phyloP scores from a whole-genome alignment of 352 stramenopile genomes.

The Pythium scleroteichum region DNA sequence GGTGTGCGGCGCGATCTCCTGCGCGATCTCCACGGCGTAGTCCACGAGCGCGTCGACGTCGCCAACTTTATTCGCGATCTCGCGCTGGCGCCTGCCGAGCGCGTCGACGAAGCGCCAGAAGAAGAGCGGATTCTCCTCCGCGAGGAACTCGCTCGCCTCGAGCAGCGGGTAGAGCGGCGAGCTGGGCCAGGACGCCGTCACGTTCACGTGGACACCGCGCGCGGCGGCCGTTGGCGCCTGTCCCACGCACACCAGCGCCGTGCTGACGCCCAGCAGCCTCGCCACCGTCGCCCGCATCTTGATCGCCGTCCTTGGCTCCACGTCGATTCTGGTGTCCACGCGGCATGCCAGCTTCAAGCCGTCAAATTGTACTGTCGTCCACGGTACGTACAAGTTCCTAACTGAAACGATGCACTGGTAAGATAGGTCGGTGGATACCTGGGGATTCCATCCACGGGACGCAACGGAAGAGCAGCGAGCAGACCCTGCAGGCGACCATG shows the following conservation, averaged over 20 bases:
- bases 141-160: constrained; percentile 70
- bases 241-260: constrained; percentile 4
- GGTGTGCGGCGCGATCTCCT: constrained; percentile 55
- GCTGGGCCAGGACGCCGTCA: constrained; percentile 35
- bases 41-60: constrained; percentile 53
- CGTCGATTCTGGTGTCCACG: constrained; percentile 10
- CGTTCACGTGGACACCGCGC: constrained; percentile 32
- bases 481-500: constrained; percentile 23
- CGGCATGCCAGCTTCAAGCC: constrained; percentile 1
- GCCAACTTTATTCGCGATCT: constrained; percentile 34
- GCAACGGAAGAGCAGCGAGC: neutral
- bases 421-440: neutral
- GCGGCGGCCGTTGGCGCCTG: constrained; percentile 16
- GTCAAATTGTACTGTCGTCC: neutral
- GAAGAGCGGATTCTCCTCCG: constrained; percentile 71
- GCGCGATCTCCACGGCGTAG: constrained; percentile 54
- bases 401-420: too few species aligned
- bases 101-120: constrained; percentile 79
- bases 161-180: constrained; percentile 38
- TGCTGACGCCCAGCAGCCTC: constrained; percentile 9
- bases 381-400: too few species aligned
- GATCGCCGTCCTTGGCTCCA: neutral
- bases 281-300: constrained; percentile 4
- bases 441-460: neutral
- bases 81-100: constrained; percentile 33